Percentiles rank a stretch among this genome's conserved stretches.
Evolutionary conservation across 1,284 basidiomycete species (phyloP).

Genomic region (Cryptococcus wingfieldii): DNA sequence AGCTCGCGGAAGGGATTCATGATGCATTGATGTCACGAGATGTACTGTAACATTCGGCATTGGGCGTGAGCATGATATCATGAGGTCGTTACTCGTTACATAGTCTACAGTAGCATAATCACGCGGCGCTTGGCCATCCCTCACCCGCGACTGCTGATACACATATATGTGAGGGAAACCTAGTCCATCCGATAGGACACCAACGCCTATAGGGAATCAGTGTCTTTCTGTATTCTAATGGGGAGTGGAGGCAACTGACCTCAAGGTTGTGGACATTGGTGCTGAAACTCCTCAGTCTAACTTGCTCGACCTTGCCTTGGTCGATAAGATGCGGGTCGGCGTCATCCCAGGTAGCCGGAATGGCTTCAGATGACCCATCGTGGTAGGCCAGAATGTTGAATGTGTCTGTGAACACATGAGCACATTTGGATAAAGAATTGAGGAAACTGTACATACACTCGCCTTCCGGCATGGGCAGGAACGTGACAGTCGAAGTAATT

Average conservation of each 20-base stretch:
- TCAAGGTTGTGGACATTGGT: slow-evolving; percentile 87
- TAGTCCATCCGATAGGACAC: slow-evolving; percentile 47
- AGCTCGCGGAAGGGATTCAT: no score
- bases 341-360: slow-evolving; percentile 72
- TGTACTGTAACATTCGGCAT: no score
- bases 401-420: slow-evolving; percentile 47
- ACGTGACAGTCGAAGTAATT: slow-evolving; percentile 93
- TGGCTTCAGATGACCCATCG: slow-evolving; percentile 58
- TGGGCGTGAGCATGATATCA: no score
- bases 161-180: neutral
- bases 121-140: no score
- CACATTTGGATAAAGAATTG: neutral
- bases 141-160: slow-evolving; percentile 7
- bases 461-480: slow-evolving; percentile 90
- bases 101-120: no score
- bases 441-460: slow-evolving; percentile 65
- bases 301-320: slow-evolving; percentile 92
- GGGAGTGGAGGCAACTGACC: slow-evolving; percentile 38
- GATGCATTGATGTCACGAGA: no score
- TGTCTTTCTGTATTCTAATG: neutral
- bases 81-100: no score
- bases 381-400: slow-evolving; percentile 96
- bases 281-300: slow-evolving; percentile 83
- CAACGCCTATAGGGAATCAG: slow-evolving; percentile 32
- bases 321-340: slow-evolving; percentile 93